Evolutionary conservation across 1,139 yeast genomes (phyloP).

Genomic region (Candida sp.): DNA sequence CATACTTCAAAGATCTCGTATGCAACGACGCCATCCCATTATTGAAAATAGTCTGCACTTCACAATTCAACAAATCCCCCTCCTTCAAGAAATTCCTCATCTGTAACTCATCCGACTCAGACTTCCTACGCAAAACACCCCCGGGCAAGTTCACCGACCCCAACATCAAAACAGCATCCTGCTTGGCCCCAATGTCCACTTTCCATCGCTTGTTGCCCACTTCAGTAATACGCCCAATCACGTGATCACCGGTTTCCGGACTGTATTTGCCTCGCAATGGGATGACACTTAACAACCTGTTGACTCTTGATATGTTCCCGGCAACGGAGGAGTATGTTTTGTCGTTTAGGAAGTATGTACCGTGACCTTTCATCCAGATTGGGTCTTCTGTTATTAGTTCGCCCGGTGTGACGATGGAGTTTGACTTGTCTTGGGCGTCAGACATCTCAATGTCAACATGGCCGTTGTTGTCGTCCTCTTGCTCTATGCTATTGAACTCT

Average conservation of each 20-base stretch:
- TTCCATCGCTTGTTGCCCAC: slow-evolving; percentile 97
- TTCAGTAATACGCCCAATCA: slow-evolving; percentile 93
- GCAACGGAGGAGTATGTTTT: slow-evolving; percentile 91
- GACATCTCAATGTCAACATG: slow-evolving; percentile 38
- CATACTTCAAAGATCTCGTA: slow-evolving; percentile 94
- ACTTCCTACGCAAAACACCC: slow-evolving; percentile 91
- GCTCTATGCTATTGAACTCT: slow-evolving; percentile 11
- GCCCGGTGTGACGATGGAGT: slow-evolving; percentile 86
- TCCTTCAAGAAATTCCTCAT: slow-evolving; percentile 95
- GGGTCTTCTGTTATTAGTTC: slow-evolving; percentile 96
- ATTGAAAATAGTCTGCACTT: slow-evolving; percentile 86
- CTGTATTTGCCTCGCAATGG: slow-evolving; percentile 87
- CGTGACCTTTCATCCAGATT: slow-evolving; percentile 99
- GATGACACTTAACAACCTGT: slow-evolving; percentile 81
- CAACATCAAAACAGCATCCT: slow-evolving; percentile 89
- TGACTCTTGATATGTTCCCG: slow-evolving; percentile 86
- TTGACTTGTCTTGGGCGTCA: slow-evolving; percentile 20
- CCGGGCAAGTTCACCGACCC: slow-evolving; percentile 99
- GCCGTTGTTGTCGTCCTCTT: slow-evolving; percentile 21
- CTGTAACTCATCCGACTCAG: slow-evolving; percentile 94
- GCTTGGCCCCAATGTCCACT: slow-evolving; percentile 94
- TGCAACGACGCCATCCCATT: slow-evolving; percentile 96
- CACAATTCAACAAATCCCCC: slow-evolving; percentile 97
- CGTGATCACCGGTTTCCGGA: slow-evolving; percentile 97
- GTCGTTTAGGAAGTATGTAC: slow-evolving; percentile 79